Base-by-base conservation (phyloP, 2,329 filamentous ascomycete species). In the Berkeleyomyces basicola region DNA sequence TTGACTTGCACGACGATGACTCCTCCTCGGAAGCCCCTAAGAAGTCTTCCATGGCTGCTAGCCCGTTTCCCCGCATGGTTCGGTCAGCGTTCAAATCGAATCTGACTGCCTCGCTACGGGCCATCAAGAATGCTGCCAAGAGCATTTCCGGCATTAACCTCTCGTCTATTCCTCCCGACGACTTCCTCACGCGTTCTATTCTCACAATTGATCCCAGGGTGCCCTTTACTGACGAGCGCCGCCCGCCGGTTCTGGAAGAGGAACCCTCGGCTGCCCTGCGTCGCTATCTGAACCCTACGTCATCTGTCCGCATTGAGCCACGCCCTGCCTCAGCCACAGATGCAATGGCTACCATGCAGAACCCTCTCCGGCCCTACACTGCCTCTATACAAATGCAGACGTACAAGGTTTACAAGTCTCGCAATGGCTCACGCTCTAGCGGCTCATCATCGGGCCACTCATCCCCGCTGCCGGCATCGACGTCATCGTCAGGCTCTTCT, bases 321-420 rank as follows among this genome's bases (percentile, higher is more conserved):
- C 44, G 47, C 9, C 59, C 60, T 68, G 64, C 68, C 65, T 36
- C 71, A 65, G 44, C 69, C 70, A 10, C 70, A 70, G 42, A 66
- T 68, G 7, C 67, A 68, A 43, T 62, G 68, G 37, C 49, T 65
- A 59, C 63, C 73, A 62, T 43, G 37, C 58, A 59, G 23, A n/a
- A 33, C 9, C 44, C 63, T 4, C 39, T 55, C 16, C 72, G 75
- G 65, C 73, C 74, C 61, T 86, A 81, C 68, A 84, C 82, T 11
- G 82, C 84, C 36, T 86, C 84, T 1, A 86, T 87, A 64, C 83
- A 86, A 70, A 85, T 87, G 83, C 82, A 85, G 68, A 87, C 84
- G 0, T 87, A 87, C 75, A 83, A 82, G 69, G 77, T 82, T 42
- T 78, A 78, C 68, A 76, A 77, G 43, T 78, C 76, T 37, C 75